Conservation (phyloP, 192 early-diverging fungal species). For the Mortierella claussenii region DNA sequence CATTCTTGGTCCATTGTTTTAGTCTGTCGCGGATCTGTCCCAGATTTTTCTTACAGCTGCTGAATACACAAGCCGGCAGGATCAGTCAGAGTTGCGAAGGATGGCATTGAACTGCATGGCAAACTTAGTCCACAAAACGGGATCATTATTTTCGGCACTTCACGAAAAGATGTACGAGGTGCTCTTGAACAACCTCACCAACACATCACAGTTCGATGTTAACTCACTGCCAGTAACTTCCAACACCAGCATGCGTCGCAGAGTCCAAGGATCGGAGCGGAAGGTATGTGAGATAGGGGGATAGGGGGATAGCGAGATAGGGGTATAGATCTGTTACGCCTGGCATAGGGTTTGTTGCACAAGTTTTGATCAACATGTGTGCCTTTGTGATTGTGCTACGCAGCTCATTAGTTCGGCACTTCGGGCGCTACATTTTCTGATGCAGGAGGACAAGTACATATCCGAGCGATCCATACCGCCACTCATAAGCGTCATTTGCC, state of each 20-base stretch:
- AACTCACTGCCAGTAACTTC: neutral
- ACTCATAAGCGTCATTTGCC: constrained; percentile 59
- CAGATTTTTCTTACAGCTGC: constrained; percentile 32
- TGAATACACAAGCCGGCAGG: constrained; percentile 17
- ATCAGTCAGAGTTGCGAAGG: constrained; percentile 53
- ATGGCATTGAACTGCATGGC: constrained; percentile 79
- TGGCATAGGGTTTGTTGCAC: too few relatives aligned
- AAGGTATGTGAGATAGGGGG: constrained; percentile 11
- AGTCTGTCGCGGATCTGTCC: constrained; percentile 43
- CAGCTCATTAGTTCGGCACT: constrained; percentile 65
- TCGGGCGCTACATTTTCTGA: constrained; percentile 63
- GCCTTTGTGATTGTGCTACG: too few relatives aligned
- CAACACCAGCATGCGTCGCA: constrained; percentile 8
- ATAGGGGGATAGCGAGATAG: too few relatives aligned
- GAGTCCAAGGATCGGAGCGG: constrained; percentile 27
- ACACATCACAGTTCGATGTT: constrained; percentile 8
- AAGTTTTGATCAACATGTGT: too few relatives aligned
- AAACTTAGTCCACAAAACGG: constrained; percentile 69
- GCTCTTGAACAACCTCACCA: constrained; percentile 58
- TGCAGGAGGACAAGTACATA: constrained; percentile 60
- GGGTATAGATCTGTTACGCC: too few relatives aligned
- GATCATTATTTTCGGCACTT: constrained; percentile 56
- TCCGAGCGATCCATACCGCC: constrained; percentile 52
- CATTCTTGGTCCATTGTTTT: constrained; percentile 1
- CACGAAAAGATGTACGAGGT: constrained; percentile 63